Evolutionary conservation across 1,284 basidiomycete genomes (phyloP).

Genomic region (Sporisorium sorghi): DNA sequence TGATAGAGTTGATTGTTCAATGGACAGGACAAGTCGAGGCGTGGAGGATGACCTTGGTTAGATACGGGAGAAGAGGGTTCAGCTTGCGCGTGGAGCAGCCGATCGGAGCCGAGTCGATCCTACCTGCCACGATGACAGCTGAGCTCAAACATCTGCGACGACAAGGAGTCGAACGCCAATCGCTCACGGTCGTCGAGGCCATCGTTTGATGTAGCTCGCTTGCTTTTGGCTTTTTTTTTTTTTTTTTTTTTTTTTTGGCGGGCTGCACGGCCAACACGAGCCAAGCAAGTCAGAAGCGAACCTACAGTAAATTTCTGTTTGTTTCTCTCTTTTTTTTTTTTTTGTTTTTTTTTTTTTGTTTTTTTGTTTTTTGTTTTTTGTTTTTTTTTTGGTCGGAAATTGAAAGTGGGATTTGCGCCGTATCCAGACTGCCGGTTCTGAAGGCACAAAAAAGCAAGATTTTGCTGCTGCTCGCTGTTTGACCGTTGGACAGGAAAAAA

Average conservation of each 20-base stretch:
- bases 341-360: too few relatives aligned
- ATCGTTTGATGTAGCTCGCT: conserved; percentile 2
- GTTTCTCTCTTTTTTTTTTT: too few relatives aligned
- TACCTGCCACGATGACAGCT: conserved; percentile 2
- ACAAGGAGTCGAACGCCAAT: neutral
- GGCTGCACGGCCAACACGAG: neutral
- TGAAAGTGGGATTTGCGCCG: neutral
- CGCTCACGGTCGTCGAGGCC: neutral
- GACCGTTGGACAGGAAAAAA: neutral
- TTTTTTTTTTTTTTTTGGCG: neutral
- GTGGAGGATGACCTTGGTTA: too few relatives aligned
- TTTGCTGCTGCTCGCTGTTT: too few relatives aligned
- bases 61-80: too few relatives aligned
- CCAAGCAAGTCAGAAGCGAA: too few relatives aligned
- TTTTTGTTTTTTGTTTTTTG: too few relatives aligned
- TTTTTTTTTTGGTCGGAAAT: neutral
- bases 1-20: neutral
- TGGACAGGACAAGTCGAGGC: neutral
- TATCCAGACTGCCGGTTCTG: neutral
- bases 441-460: neutral
- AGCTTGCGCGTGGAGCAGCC: too few relatives aligned
- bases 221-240: neutral
- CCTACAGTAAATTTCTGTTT: too few relatives aligned
- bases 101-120: conserved; percentile 1
- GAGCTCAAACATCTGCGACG: neutral